Percentiles rank a stretch among this genome's conserved stretches.
Evolutionary conservation across 768 basidiomycete genomes (phyloP).

Genomic region (Russula vinacea): DNA sequence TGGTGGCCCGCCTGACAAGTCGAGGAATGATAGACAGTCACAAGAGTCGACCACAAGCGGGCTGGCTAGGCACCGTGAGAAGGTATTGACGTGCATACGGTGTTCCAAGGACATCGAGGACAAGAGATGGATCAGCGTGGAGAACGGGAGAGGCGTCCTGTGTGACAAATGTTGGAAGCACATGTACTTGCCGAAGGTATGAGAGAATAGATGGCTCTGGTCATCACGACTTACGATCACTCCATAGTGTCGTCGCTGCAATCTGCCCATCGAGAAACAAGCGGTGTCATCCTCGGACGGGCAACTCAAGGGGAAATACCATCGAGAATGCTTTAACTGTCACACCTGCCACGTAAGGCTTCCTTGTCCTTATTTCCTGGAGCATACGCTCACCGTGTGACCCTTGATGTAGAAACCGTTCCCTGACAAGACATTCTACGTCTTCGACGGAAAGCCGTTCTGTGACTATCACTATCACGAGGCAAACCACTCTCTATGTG

Average conservation of each 20-base stretch:
- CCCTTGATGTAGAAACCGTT: slow-evolving; percentile 64
- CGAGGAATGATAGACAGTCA: slow-evolving; percentile 34
- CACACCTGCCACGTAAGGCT: slow-evolving; percentile 66
- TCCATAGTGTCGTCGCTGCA: slow-evolving; percentile 79
- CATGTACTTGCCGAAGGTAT: slow-evolving; percentile 86
- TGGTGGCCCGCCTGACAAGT: slow-evolving; percentile 30
- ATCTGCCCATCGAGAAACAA: slow-evolving; percentile 81
- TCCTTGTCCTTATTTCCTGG: slow-evolving; percentile 11
- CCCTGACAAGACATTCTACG: slow-evolving; percentile 89
- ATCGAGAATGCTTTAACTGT: slow-evolving; percentile 89
- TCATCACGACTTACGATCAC: slow-evolving; percentile 17
- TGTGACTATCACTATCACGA: slow-evolving; percentile 94
- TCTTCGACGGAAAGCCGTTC: slow-evolving; percentile 83
- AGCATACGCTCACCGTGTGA: slow-evolving; percentile 4
- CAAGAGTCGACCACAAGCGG: slow-evolving; percentile 21
- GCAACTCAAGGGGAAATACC: slow-evolving; percentile 94
- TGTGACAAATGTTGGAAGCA: slow-evolving; percentile 95
- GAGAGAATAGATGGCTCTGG: slow-evolving; percentile 6
- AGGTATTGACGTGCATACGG: slow-evolving; percentile 49
- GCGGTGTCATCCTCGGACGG: slow-evolving; percentile 91
- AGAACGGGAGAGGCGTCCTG: slow-evolving; percentile 61
- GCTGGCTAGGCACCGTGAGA: slow-evolving; percentile 17
- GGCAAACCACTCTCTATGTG: slow-evolving; percentile 84
- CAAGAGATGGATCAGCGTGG: slow-evolving; percentile 78
- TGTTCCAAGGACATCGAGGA: slow-evolving; percentile 72